These are phyloP conservation scores for Nicotiana obtusifolia DNA, from an alignment of 257 asterid species.

Conservation along the genomic window DNA sequence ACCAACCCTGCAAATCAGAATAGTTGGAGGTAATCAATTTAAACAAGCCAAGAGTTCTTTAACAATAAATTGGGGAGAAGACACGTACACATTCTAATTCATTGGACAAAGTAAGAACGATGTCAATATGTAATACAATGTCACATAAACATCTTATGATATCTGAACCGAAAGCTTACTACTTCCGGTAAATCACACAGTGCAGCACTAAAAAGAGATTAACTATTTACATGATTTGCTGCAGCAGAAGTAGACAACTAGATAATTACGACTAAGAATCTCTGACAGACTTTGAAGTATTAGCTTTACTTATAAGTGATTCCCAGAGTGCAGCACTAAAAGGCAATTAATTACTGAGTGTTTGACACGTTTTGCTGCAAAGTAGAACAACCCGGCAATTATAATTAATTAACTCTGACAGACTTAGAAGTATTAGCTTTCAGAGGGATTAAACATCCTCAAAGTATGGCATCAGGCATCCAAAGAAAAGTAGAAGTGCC, in stretches of 20 bases:
- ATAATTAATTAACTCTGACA: not conserved
- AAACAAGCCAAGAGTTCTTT: not conserved
- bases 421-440: not conserved
- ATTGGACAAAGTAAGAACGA: not conserved
- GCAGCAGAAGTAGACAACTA: not conserved
- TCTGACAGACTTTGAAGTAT: not conserved
- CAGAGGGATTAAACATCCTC: not conserved
- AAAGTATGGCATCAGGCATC: not conserved
- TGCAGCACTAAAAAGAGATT: not conserved
- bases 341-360: not conserved
- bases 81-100: not conserved
- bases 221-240: not conserved
- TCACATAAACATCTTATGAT: constrained; percentile 9
- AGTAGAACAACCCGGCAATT: not conserved
- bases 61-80: not conserved
- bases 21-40: not conserved
- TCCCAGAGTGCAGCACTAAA: not conserved
- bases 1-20: constrained; percentile 63
- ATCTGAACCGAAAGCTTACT: not conserved
- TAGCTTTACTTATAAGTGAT: not conserved
- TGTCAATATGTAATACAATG: not conserved
- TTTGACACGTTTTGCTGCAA: not conserved
- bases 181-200: not conserved
- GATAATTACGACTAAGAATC: not conserved
- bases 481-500: not conserved